Conservation (phyloP, 495 filamentous ascomycete genomes). For the Margaritispora aquatica region DNA sequence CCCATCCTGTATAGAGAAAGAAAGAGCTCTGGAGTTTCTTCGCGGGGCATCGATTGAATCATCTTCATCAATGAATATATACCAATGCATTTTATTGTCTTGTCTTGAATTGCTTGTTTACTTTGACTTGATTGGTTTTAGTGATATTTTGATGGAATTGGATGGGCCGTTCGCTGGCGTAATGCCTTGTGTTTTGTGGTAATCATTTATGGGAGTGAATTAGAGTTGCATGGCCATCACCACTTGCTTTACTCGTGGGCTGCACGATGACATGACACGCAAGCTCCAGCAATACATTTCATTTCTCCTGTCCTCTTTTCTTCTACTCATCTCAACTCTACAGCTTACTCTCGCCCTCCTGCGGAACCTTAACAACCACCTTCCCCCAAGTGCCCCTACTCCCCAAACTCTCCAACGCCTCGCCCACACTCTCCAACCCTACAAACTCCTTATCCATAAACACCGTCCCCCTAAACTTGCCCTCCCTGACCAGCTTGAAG, state of each 20-base stretch:
- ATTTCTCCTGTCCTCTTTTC: not conserved
- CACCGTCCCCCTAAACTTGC: slow-evolving; percentile 75
- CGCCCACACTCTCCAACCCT: slow-evolving; percentile 72
- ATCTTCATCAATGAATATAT: too few species aligned
- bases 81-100: not conserved
- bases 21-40: not conserved
- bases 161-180: too few species aligned
- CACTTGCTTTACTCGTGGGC: too few species aligned
- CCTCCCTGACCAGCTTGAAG: slow-evolving; percentile 64
- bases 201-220: too few species aligned
- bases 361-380: slow-evolving; percentile 85
- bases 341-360: slow-evolving; percentile 50
- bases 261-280: too few species aligned
- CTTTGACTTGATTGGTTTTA: too few species aligned
- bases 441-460: slow-evolving; percentile 78
- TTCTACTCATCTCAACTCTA: slow-evolving; percentile 20
- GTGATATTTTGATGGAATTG: not conserved
- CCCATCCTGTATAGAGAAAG: not conserved
- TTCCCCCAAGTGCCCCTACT: slow-evolving; percentile 89
- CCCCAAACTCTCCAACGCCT: slow-evolving; percentile 71
- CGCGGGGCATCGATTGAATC: not conserved
- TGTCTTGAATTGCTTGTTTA: not conserved
- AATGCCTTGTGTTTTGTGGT: too few species aligned
- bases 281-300: too few species aligned
- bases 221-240: too few species aligned